Evolutionary conservation across 805 yeast species (phyloP).

Genomic region (Saccharomycopsis guyanensis): DNA sequence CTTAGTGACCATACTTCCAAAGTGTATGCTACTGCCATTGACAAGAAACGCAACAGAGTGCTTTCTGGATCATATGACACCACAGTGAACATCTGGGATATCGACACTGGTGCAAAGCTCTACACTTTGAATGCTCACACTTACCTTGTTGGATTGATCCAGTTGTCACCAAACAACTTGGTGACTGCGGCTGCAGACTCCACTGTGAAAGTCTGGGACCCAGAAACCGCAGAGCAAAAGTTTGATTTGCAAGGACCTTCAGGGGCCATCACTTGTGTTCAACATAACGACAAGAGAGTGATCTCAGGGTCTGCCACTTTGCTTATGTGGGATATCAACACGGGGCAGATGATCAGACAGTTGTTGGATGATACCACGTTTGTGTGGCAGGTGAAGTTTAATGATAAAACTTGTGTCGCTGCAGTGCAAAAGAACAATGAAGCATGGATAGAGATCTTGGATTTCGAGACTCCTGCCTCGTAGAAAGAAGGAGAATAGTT

Average conservation of each 20-base stretch:
- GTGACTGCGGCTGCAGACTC: conserved; percentile 97
- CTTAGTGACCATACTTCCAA: conserved; percentile 79
- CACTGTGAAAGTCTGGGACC: conserved; percentile 88
- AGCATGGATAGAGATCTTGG: conserved; percentile 78
- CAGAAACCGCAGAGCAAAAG: conserved; percentile 58
- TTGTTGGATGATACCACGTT: conserved; percentile 71
- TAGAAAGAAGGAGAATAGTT: too few relatives aligned
- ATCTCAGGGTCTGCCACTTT: conserved; percentile 87
- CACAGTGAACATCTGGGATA: conserved; percentile 84
- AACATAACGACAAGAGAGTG: conserved; percentile 74
- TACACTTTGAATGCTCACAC: conserved; percentile 79
- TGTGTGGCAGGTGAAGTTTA: conserved; percentile 93
- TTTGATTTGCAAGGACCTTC: conserved; percentile 61
- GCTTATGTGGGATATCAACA: conserved; percentile 77
- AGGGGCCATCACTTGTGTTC: conserved; percentile 88
- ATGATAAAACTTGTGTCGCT: conserved; percentile 76
- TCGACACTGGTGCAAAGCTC: conserved; percentile 63
- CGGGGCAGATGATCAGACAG: conserved; percentile 70
- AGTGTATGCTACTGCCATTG: conserved; percentile 84
- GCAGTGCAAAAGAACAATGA: conserved; percentile 73
- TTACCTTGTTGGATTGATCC: conserved; percentile 80
- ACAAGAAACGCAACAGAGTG: conserved; percentile 67
- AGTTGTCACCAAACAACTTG: conserved; percentile 63
- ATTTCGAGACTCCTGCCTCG: conserved; percentile 38
- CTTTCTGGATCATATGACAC: conserved; percentile 90